Conservation (phyloP, 202 grass and related monocot species). For the Zoysia matrella region DNA sequence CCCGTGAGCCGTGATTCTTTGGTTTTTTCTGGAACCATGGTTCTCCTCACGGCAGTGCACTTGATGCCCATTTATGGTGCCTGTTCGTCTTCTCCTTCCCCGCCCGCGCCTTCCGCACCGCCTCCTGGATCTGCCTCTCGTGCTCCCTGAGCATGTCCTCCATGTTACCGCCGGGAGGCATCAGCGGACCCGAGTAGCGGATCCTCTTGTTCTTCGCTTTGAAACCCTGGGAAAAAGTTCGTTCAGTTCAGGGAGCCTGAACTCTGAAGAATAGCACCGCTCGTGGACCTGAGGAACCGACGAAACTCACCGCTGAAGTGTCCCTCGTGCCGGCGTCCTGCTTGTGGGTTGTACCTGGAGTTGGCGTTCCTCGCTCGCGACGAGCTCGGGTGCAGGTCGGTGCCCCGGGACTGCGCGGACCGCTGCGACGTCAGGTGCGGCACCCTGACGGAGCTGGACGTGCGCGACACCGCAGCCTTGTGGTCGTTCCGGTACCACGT, state of each 20-base stretch:
- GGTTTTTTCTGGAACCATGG: conserved; percentile 23
- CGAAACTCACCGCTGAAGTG: conserved; percentile 37
- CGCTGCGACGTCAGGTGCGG: conserved; percentile 27
- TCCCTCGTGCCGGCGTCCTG: conserved; percentile 51
- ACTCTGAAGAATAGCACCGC: not conserved
- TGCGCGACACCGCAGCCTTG: conserved; percentile 32
- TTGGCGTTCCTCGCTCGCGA: conserved; percentile 54
- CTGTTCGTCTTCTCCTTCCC: conserved; percentile 71
- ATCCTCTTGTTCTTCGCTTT: conserved; percentile 54
- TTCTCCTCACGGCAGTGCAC: not conserved
- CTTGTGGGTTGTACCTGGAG: conserved; percentile 66
- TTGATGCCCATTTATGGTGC: conserved; percentile 16
- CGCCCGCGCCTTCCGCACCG: conserved; percentile 67
- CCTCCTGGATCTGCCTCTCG: conserved; percentile 72
- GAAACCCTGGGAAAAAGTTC: conserved; percentile 35
- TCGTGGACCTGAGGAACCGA: not conserved
- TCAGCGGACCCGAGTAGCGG: conserved; percentile 70
- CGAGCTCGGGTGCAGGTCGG: conserved; percentile 39
- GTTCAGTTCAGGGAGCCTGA: not conserved
- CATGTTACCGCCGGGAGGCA: conserved; percentile 63
- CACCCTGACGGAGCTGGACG: conserved; percentile 69
- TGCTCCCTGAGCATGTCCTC: conserved; percentile 77
- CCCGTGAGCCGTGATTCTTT: not conserved
- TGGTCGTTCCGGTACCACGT: conserved; percentile 63
- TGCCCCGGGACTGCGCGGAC: no score